phyloP scores from a whole-genome alignment of 2,329 filamentous ascomycete species.

The Colletotrichum orbiculare region DNA sequence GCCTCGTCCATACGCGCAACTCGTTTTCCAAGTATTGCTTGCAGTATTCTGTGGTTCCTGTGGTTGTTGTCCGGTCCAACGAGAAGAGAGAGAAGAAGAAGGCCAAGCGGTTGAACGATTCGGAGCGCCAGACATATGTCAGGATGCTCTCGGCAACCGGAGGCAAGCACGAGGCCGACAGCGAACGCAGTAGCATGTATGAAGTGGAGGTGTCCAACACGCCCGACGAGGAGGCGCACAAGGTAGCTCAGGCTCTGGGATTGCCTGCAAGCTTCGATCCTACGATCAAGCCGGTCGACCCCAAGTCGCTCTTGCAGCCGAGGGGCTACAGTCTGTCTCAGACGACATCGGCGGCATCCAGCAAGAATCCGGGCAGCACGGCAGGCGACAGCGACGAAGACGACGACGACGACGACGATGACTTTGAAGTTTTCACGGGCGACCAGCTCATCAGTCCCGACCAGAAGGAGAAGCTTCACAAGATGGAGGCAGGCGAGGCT shows the following conservation, averaged over 20 bases:
- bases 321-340: constrained; percentile 29
- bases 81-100: constrained; percentile 93
- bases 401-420: constrained; percentile 55
- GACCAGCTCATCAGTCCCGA: constrained; percentile 56
- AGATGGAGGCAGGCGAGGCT: constrained; percentile 70
- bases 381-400: constrained; percentile 57
- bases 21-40: constrained; percentile 95
- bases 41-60: constrained; percentile 91
- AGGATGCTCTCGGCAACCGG: constrained; percentile 76
- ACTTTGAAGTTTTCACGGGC: constrained; percentile 54
- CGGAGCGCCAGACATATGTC: constrained; percentile 79
- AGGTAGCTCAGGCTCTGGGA: constrained; percentile 71
- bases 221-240: constrained; percentile 72
- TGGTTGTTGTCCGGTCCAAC: constrained; percentile 89
- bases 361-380: constrained; percentile 24
- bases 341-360: constrained; percentile 4
- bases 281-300: constrained; percentile 67
- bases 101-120: constrained; percentile 82
- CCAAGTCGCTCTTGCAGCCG: constrained; percentile 40
- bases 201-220: constrained; percentile 66
- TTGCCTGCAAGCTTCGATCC: constrained; percentile 72
- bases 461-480: constrained; percentile 65
- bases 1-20: constrained; percentile 79
- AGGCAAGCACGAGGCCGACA: constrained; percentile 69
- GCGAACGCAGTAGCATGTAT: constrained; percentile 62